Conservation (phyloP, 306 rosid species). For the Rosa chinensis region DNA sequence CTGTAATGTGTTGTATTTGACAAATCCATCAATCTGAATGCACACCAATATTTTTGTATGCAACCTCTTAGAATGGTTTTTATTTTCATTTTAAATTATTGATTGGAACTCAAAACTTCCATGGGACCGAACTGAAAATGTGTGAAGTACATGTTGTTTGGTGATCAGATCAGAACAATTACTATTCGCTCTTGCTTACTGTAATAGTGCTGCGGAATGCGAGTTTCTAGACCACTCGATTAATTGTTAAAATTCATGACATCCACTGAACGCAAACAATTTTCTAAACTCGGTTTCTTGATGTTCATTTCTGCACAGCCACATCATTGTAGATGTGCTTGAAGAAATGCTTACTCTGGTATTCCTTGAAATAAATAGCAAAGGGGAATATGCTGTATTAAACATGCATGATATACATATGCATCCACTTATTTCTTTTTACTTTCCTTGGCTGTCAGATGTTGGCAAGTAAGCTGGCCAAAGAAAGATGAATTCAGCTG, state of each 20-base stretch:
- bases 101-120: background rate
- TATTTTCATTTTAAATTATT: background rate
- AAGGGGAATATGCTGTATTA: background rate
- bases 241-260: background rate
- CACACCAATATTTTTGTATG: background rate
- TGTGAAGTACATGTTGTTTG: background rate
- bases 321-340: background rate
- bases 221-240: background rate
- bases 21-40: background rate
- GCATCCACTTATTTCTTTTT: background rate
- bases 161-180: background rate
- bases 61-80: background rate
- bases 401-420: background rate
- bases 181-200: background rate
- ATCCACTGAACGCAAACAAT: background rate
- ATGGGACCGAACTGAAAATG: background rate
- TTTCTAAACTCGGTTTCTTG: background rate
- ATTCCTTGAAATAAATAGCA: background rate
- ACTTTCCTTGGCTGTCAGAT: conserved; percentile 28
- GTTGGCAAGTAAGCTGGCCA: conserved; percentile 54
- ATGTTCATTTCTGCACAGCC: background rate
- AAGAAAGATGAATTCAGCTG: conserved; percentile 36
- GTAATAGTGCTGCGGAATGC: background rate
- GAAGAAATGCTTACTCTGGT: background rate
- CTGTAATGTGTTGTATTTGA: background rate